Evolutionary conservation across 441 rosid species (phyloP).

Genomic region (Populus tomentosa): DNA sequence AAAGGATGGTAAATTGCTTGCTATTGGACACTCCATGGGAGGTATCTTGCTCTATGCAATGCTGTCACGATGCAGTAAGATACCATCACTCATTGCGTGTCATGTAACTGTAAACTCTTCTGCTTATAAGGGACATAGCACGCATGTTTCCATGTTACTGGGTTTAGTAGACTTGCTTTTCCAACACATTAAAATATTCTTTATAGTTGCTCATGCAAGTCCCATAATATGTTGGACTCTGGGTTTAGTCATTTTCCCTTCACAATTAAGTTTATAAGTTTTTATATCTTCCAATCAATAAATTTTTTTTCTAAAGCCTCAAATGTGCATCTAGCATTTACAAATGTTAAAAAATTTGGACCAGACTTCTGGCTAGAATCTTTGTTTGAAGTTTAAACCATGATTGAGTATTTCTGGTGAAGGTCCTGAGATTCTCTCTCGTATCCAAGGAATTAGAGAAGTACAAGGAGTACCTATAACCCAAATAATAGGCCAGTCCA

Average conservation of each 20-base stretch:
- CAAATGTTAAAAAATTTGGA: neutral
- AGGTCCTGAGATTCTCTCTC: neutral
- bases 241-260: neutral
- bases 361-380: neutral
- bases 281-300: neutral
- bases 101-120: neutral
- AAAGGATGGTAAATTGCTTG: conserved; percentile 57
- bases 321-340: neutral
- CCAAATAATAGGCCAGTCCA: neutral
- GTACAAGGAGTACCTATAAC: neutral
- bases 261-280: neutral
- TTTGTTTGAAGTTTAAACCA: neutral
- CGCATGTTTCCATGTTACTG: neutral
- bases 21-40: conserved; percentile 93
- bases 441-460: neutral
- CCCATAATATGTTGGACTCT: neutral
- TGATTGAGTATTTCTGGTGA: neutral
- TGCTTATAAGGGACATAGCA: neutral
- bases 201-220: neutral
- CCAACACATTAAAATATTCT: neutral
- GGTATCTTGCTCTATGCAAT: conserved; percentile 91
- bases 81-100: neutral
- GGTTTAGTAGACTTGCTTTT: neutral
- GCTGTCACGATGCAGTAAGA: conserved; percentile 67
- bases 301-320: neutral